These are phyloP conservation scores for Lindgomyces ingoldianus DNA, from an alignment of 495 filamentous ascomycete genomes.

Conservation along the genomic window DNA sequence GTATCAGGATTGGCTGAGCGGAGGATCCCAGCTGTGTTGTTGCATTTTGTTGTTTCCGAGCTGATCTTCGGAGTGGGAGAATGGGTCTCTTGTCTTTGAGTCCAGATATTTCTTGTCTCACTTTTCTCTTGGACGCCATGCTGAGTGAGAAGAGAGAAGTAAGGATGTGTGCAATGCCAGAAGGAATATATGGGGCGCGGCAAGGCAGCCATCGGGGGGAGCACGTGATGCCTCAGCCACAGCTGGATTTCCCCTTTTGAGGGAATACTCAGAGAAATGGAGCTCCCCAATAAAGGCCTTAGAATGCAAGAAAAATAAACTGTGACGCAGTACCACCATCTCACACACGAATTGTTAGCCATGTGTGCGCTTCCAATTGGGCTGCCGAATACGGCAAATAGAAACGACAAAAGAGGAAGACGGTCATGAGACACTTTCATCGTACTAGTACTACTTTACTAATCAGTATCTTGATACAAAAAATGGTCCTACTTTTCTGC, in stretches of 20 bases:
- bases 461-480: neutral
- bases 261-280: neutral
- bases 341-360: neutral
- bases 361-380: neutral
- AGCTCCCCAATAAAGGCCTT: no score
- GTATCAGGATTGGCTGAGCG: neutral
- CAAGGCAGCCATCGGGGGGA: neutral
- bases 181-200: neutral
- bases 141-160: neutral
- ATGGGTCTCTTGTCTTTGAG: neutral
- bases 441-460: neutral
- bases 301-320: no score
- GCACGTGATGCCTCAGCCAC: constrained; percentile 1
- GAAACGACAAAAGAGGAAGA: no score
- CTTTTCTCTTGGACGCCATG: neutral
- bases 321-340: no score
- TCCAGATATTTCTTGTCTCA: neutral
- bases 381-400: neutral
- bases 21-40: neutral
- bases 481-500: neutral
- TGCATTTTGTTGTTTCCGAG: neutral
- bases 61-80: neutral
- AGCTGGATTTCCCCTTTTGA: neutral
- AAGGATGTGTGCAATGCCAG: neutral
- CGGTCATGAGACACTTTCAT: no score